Conservation (phyloP, 441 rosid genomes). For the Eutrema salsugineum region DNA sequence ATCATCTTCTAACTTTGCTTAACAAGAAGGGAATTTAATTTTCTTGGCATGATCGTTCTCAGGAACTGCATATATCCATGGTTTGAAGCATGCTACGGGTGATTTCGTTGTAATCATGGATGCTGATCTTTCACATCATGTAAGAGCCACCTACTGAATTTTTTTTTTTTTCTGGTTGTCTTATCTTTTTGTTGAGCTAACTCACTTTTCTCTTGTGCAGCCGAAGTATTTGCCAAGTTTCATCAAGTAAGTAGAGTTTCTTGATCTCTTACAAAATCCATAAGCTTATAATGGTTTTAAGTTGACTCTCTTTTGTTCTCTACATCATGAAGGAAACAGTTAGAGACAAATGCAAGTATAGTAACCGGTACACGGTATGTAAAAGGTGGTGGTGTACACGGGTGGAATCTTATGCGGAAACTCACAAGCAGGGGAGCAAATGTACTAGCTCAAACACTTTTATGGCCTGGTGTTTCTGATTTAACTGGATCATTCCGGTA, state of each 20-base stretch:
- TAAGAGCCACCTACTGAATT: slow-evolving; percentile 33
- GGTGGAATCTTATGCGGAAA: slow-evolving; percentile 98
- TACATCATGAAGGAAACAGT: slow-evolving; percentile 62
- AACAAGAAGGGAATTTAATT: background rate
- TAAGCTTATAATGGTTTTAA: background rate
- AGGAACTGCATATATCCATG: slow-evolving; percentile 96
- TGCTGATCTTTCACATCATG: slow-evolving; percentile 99
- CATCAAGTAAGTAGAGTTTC: slow-evolving; percentile 63
- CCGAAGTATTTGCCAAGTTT: slow-evolving; percentile 93
- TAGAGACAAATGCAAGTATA: slow-evolving; percentile 87
- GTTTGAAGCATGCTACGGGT: slow-evolving; percentile 91
- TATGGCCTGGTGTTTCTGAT: slow-evolving; percentile 99
- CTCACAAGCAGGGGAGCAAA: slow-evolving; percentile 98
- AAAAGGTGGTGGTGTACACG: slow-evolving; percentile 90
- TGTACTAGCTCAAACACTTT: slow-evolving; percentile 90
- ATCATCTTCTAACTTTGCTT: background rate
- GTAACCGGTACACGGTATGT: slow-evolving; percentile 95
- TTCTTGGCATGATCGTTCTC: slow-evolving; percentile 26
- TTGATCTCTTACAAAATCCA: background rate
- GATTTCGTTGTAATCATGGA: slow-evolving; percentile 95
- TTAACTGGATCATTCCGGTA: slow-evolving; percentile 97
- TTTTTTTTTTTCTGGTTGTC: background rate
- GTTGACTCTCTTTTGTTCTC: background rate
- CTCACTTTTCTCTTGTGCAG: slow-evolving; percentile 48
- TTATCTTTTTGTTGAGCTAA: slow-evolving; percentile 4